Base-by-base conservation (phyloP, 1,139 yeast species). In the Geotrichum siamense region DNA sequence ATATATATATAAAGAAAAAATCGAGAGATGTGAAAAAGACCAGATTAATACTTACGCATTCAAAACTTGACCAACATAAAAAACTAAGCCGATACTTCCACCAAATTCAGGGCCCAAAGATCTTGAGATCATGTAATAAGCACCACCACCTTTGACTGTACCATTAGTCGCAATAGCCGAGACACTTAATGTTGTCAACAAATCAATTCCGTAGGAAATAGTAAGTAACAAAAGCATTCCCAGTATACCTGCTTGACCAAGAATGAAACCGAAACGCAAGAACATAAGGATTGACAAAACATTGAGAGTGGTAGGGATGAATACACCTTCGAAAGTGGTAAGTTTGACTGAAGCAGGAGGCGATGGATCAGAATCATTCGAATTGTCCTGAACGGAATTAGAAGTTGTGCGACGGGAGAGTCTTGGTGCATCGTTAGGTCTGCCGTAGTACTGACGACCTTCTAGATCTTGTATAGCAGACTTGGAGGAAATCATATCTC, bases 151-250 rank as follows among this genome's bases (percentile, higher is more conserved):
- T 53, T 78, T 75, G 9, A 82, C 93, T 0, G 85, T 81, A 5
- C 93, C 93, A 58, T 82, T 82, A 1, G 93, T 82, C 6, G 89
- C 80, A 51, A 82, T 82, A 26, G 93, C 93, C 49, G 86, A 78
- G 52, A 82, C 73, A 6, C 86, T 79, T 57, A 82, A 63, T 1
- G 84, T 80, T 0, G 93, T 82, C 42, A 82, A 68, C 13, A 79
- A 66, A 54, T 82, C 76, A 49, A 82, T 78, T 30, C 75, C 61
- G 58, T 81, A 82, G 33, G 85, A 76, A 15, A 81, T 62, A 10
- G 75, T 61, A 30, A 82, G 53, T 25, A 64, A 25, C 3, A 54
- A 44, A 36, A 67, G 41, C 53, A 83, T 70, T 3, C 91, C 91
- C 26, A 76, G 42, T 12, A 82, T 67, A 0, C 93, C 93, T 69